Base-by-base conservation (phyloP, 1,139 yeast genomes). In the Protomyces gravidus region DNA sequence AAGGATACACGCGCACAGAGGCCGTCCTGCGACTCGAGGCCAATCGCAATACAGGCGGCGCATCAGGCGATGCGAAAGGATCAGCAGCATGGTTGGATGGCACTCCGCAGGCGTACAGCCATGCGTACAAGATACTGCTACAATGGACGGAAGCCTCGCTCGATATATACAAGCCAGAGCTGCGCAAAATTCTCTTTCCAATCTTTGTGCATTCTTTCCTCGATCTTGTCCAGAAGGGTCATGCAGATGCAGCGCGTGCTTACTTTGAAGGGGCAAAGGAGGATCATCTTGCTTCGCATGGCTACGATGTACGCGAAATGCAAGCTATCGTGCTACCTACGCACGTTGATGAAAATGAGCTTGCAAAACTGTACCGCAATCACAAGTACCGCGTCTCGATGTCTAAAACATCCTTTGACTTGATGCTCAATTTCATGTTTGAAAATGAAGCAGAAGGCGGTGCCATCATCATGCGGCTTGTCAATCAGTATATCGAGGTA, bases 381-480 rank as follows among this genome's bases (percentile, higher is more conserved):
- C 82, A 86, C 73, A 85, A 86, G 69, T 92, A 89, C 72, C 78
- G 82, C 60, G 77, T 92, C 25, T 80, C 82, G 51, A 84, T 92
- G 48, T 86, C 96, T 13, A 84, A 87, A 64, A 89, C 97, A 0
- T 83, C 96, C 2, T 79, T 92, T 68, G 94, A 89, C 69, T 75
- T 92, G 66, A 78, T 92, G 66, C 76, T 94, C 57, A 88, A 88
- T 70, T 92, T 89, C 67, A 74, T 94, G 61, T 95, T 89, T 70
- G 97, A 92, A 69, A 88, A 89, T 69, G 97, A 89, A 72, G 86
- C 88, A 6, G 85, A 85, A 58, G 97, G 97, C 40, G 98, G 98
- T 2, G 86, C 94, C 2, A 80, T 90, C 50, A 77, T 90, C 60
- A 88, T 92, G 60, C 78, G 96, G 65, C 80, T 89, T 59, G 84